Evolutionary conservation across 345 rosid species (phyloP).

Genomic region (Gossypium turneri): DNA sequence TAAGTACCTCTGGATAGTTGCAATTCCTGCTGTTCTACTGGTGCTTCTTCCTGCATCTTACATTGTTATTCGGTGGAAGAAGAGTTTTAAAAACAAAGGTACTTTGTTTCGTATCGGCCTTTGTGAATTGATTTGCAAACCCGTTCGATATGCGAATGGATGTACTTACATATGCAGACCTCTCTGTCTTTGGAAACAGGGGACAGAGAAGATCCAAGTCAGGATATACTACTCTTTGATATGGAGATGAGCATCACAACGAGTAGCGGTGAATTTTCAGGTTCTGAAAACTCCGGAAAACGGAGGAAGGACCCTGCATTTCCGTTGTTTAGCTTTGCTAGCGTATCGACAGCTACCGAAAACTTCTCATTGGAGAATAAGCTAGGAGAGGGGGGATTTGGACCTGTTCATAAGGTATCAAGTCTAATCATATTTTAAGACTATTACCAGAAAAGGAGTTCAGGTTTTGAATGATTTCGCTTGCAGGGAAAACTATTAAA

Average conservation of each 20-base stretch:
- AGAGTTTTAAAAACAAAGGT: constrained; percentile 13
- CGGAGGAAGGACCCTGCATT: neutral
- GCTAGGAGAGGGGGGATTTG: constrained; percentile 6
- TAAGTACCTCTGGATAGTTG: constrained; percentile 3
- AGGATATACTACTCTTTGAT: constrained; percentile 22
- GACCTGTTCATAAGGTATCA: constrained; percentile 5
- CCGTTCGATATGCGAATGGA: neutral
- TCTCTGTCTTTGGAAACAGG: neutral
- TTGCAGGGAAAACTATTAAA: constrained; percentile 31
- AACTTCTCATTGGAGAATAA: constrained; percentile 1
- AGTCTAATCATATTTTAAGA: neutral
- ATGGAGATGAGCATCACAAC: neutral
- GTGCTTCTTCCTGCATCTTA: neutral
- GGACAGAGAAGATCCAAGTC: neutral
- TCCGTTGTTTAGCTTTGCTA: constrained; percentile 27
- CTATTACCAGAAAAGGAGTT: neutral
- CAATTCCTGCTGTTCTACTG: neutral
- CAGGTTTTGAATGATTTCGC: neutral
- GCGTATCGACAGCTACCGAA: constrained; percentile 22
- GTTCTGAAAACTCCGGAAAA: neutral
- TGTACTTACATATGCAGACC: neutral
- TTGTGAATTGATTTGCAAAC: neutral
- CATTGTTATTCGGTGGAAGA: constrained; percentile 9
- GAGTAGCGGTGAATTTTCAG: neutral
- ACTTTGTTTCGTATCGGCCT: neutral